A percentile compares a stretch with the other conserved stretches of the same genome.
These are phyloP conservation scores for Thelonectria blattea DNA, from an alignment of 2,329 filamentous ascomycete species.

Conservation along the genomic window DNA sequence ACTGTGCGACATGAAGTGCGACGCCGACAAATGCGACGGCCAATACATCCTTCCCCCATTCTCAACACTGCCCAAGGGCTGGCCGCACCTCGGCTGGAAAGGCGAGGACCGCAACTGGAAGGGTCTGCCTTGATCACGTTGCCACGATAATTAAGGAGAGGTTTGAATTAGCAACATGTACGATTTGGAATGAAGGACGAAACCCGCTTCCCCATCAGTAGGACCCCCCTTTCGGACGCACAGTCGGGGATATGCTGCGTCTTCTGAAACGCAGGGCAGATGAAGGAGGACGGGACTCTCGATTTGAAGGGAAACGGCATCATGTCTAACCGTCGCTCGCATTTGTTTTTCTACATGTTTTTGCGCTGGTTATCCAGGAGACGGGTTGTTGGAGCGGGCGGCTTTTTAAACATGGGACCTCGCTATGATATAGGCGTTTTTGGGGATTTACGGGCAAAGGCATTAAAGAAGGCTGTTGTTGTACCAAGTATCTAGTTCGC, in stretches of 20 bases:
- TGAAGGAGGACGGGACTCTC: constrained; percentile 2
- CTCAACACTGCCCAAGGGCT: constrained; percentile 63
- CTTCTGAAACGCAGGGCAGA: background rate
- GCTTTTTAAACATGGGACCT: constrained; percentile 12
- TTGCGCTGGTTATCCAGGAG: constrained; percentile 1
- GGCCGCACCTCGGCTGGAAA: constrained; percentile 54
- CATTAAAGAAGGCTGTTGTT: constrained; percentile 6
- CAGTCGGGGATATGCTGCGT: constrained; percentile 11
- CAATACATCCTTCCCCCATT: constrained; percentile 66
- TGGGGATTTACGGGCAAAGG: constrained; percentile 13
- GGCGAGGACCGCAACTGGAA: constrained; percentile 36
- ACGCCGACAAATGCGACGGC: constrained; percentile 56
- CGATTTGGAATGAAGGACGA: constrained; percentile 18
- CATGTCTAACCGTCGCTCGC: constrained; percentile 17
- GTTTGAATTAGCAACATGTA: constrained; percentile 12
- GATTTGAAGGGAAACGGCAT: background rate
- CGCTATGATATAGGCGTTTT: constrained; percentile 13
- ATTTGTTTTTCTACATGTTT: constrained; percentile 2
- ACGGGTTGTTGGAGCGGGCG: constrained; percentile 15
- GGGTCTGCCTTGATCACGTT: constrained; percentile 29
- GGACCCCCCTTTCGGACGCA: constrained; percentile 1
- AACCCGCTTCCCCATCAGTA: constrained; percentile 1
- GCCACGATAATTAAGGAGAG: background rate
- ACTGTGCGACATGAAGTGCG: constrained; percentile 56
- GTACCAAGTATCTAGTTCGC: constrained; percentile 6